A percentile compares a stretch with the other conserved stretches of the same genome.
Conservation (phyloP, 2,329 filamentous ascomycete genomes). For the Colletotrichum sp. region DNA sequence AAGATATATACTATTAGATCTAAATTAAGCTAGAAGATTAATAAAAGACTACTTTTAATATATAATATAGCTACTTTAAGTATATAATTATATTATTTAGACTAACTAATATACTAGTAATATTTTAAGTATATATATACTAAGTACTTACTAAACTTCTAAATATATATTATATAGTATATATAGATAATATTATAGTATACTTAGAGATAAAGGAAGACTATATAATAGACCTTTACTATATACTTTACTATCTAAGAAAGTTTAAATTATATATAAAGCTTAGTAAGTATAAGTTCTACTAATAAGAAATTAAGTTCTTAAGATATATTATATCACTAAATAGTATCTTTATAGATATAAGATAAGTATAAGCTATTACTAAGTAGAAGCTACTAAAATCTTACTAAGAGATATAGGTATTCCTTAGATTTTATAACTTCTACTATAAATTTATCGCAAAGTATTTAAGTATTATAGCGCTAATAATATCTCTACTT, state of each 20-base stretch:
- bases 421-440: not conserved
- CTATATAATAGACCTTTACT: not conserved
- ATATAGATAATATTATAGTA: not conserved
- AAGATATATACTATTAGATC: not conserved
- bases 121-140: not conserved
- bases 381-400: not conserved
- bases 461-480: not conserved
- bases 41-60: not conserved
- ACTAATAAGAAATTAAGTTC: not conserved
- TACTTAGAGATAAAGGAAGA: not conserved
- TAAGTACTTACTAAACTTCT: not conserved
- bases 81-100: not conserved
- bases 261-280: not conserved
- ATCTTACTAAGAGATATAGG: not conserved
- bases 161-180: not conserved
- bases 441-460: not conserved
- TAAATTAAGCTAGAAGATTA: not conserved
- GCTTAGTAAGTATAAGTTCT: not conserved
- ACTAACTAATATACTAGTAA: not conserved
- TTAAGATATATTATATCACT: not conserved
- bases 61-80: not conserved
- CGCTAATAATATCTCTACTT: not conserved
- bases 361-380: not conserved
- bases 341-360: not conserved
- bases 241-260: not conserved